Conservation (phyloP, 768 basidiomycete species). For the Podaxis carcinomalis region DNA sequence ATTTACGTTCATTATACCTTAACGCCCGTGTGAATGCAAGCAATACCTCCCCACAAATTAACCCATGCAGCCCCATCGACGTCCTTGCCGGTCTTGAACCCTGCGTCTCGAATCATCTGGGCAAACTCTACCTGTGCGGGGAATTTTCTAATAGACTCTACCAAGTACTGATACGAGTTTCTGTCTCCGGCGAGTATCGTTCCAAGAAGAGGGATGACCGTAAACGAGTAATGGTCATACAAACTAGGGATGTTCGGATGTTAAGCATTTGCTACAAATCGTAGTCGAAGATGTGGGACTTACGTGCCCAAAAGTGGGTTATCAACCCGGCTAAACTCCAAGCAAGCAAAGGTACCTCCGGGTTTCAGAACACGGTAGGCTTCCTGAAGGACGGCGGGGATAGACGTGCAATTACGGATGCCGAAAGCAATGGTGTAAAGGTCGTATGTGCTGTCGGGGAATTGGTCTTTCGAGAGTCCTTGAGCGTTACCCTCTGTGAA, state of each 20-base stretch:
- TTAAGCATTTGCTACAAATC: conserved; percentile 2
- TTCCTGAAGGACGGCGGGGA: conserved; percentile 82
- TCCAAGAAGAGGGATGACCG: conserved; percentile 91
- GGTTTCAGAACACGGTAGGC: conserved; percentile 95
- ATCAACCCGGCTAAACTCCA: conserved; percentile 92
- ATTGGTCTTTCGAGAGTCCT: conserved; percentile 56
- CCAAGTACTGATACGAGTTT: conserved; percentile 94
- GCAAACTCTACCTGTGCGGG: conserved; percentile 87
- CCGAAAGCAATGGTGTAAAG: conserved; percentile 99
- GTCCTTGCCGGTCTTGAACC: conserved; percentile 70
- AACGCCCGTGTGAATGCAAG: conserved; percentile 80
- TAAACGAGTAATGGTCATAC: conserved; percentile 96
- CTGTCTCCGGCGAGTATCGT: conserved; percentile 95
- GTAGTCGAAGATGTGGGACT: conserved; percentile 26
- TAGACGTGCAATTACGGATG: conserved; percentile 94
- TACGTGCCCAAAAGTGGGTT: conserved; percentile 86
- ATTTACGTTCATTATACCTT: conserved; percentile 48
- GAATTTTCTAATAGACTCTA: conserved; percentile 95
- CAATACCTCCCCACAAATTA: conserved; percentile 85
- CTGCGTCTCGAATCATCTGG: conserved; percentile 81
- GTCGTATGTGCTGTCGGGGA: conserved; percentile 83
- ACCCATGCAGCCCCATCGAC: conserved; percentile 82
- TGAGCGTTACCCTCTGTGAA: conserved; percentile 96
- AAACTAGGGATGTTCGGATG: conserved; percentile 41
- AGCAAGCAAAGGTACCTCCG: conserved; percentile 90